Conservation (phyloP, 768 basidiomycete species). For the Agaricus sinodeliciosus region DNA sequence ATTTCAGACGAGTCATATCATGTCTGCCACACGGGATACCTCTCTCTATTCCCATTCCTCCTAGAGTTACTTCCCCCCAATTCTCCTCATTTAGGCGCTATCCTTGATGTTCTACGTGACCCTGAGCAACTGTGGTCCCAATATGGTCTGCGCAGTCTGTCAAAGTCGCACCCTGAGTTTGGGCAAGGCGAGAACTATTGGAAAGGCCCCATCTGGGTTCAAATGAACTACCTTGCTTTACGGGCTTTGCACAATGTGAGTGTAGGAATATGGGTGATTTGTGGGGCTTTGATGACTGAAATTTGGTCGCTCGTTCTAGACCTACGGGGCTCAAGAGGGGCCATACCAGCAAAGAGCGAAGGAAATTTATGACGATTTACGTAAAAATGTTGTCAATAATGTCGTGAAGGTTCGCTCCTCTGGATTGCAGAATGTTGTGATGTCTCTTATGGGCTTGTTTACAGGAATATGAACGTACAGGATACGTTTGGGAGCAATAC, state of each 20-base stretch:
- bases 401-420: slow-evolving; percentile 43
- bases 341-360: slow-evolving; percentile 72
- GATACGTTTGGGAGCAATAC: slow-evolving; percentile 98
- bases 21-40: slow-evolving; percentile 88
- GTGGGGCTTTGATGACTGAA: neutral
- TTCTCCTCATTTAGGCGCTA: slow-evolving; percentile 76
- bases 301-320: slow-evolving; percentile 32
- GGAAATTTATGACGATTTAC: slow-evolving; percentile 73
- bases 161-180: slow-evolving; percentile 83
- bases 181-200: slow-evolving; percentile 95
- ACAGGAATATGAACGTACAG: slow-evolving; percentile 88
- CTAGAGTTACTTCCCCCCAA: slow-evolving; percentile 70
- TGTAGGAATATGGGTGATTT: neutral
- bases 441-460: neutral
- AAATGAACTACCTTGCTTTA: slow-evolving; percentile 92
- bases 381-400: slow-evolving; percentile 81
- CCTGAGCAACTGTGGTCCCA: slow-evolving; percentile 88
- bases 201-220: slow-evolving; percentile 96
- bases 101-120: slow-evolving; percentile 74
- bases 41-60: slow-evolving; percentile 91
- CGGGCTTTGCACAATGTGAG: slow-evolving; percentile 70
- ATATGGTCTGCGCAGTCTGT: slow-evolving; percentile 84
- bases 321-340: slow-evolving; percentile 72
- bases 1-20: slow-evolving; percentile 81
- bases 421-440: neutral